Base-by-base conservation (phyloP, 176 grass and related monocot species). In the Triticum aestivum region DNA sequence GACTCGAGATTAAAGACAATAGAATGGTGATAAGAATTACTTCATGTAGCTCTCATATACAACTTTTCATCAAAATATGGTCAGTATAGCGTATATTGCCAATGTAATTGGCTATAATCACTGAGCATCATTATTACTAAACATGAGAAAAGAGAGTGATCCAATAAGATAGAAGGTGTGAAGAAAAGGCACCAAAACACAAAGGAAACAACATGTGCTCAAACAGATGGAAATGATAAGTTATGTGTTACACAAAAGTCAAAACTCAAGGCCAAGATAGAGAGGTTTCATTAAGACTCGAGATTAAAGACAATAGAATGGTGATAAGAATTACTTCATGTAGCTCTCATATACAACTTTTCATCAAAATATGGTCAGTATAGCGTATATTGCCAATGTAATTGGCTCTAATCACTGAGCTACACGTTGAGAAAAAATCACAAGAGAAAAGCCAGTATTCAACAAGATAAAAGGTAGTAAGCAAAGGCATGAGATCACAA, bases 71-170 rank as follows among this genome's bases (percentile, higher is more conserved):
- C 90, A 34, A 77, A 79, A 1, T 38, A 83, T 75, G 11, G 5
- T 83, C 79, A 84, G 87, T 64, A 92, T 89, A 86, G 90, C 74
- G 61, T 89, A 92, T 92, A 89, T 83, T 83, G 74, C 79, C 90
- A 89, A 70, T 75, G 10, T 69, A 85, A 69, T 33, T 85, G 86
- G 86, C 86, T 71, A 9, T 59, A 83, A 88, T 93, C 91, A 90
- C 34, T 54, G 85, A 90, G 85, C 82, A 30, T 54, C 49, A 20
- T 35, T 35, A 35, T 35, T 35, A 35, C 34, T 35, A 5, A 35
- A 35, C 34, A 35, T 35, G 34, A 35, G 5, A 35, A 35, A 41
- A 41, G 2, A 32, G 5, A 73, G 4, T 2, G 10, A 49, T 32
- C 38, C 4, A 41, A 39, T 1, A 37, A 73, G 41, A 73, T 45